phyloP scores from a whole-genome alignment of 192 early-diverging fungal species.

The Linnemannia schmuckeri region DNA sequence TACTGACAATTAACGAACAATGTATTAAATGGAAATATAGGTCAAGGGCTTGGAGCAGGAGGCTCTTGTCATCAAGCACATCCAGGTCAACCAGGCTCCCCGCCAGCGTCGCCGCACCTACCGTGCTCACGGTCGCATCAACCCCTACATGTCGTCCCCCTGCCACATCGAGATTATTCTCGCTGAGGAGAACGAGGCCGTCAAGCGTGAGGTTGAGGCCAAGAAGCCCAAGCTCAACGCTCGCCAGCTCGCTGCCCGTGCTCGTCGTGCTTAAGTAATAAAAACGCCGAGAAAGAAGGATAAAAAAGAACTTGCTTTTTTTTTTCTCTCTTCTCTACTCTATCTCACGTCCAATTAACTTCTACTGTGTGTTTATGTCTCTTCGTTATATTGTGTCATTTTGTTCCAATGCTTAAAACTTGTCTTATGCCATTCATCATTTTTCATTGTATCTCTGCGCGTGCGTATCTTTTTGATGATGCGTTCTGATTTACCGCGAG shows the following conservation, averaged over 20 bases:
- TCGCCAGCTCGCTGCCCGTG: conserved; percentile 67
- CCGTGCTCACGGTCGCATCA: conserved; percentile 94
- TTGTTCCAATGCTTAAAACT: no score
- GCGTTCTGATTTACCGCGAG: no score
- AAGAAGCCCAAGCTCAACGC: conserved; percentile 68
- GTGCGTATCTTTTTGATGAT: no score
- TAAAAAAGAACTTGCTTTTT: conserved; percentile 3
- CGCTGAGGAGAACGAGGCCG: conserved; percentile 88
- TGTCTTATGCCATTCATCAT: no score
- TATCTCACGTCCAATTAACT: conserved; percentile 3
- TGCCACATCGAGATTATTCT: conserved; percentile 97
- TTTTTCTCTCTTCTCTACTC: conserved; percentile 16
- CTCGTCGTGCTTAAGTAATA: conserved; percentile 59
- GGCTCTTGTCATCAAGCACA: conserved; percentile 89
- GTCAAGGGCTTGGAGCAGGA: conserved; percentile 59
- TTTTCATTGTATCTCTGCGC: no score
- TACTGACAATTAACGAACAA: not conserved
- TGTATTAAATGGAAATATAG: conserved; percentile 4
- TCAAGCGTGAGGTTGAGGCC: conserved; percentile 77
- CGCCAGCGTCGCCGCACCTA: conserved; percentile 97
- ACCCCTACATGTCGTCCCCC: conserved; percentile 93
- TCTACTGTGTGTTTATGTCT: not conserved
- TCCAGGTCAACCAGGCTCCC: conserved; percentile 98
- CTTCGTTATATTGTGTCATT: not conserved
- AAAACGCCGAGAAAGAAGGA: conserved; percentile 32